phyloP scores from a whole-genome alignment of 2,329 filamentous ascomycete genomes.

The Coniella lustricola region DNA sequence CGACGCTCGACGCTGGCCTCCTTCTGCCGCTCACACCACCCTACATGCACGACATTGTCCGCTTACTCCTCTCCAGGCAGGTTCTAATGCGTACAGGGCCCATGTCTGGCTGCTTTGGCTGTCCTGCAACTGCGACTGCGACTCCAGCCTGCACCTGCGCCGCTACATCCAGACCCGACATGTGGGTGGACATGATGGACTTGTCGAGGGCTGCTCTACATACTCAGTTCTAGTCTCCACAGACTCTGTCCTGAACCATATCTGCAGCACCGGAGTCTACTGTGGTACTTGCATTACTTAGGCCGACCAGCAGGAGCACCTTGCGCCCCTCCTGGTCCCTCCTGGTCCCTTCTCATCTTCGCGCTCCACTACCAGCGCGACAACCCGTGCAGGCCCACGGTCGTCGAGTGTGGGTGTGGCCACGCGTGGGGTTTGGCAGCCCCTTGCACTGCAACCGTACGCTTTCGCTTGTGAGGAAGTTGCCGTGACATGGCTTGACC shows the following conservation, averaged over 20 bases:
- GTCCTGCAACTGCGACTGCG: no score
- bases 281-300: no score
- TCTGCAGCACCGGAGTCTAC: no score
- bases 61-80: conserved; percentile 7
- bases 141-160: background rate
- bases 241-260: no score
- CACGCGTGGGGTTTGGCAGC: conserved; percentile 12
- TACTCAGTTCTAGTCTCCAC: background rate
- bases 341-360: background rate
- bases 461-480: conserved; percentile 8
- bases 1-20: background rate
- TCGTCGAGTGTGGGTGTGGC: conserved; percentile 8
- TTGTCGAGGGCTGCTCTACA: no score
- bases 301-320: no score
- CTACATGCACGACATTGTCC: conserved; percentile 8
- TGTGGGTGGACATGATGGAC: background rate
- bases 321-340: background rate
- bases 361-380: conserved; percentile 2
- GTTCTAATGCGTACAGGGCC: background rate
- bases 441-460: conserved; percentile 7
- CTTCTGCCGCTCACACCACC: background rate
- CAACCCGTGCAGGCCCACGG: conserved; percentile 10
- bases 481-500: conserved; percentile 1
- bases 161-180: conserved; percentile 10
- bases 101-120: conserved; percentile 1